Evolutionary conservation across 1,284 basidiomycete genomes (phyloP).

Genomic region (Porodaedalea pini): DNA sequence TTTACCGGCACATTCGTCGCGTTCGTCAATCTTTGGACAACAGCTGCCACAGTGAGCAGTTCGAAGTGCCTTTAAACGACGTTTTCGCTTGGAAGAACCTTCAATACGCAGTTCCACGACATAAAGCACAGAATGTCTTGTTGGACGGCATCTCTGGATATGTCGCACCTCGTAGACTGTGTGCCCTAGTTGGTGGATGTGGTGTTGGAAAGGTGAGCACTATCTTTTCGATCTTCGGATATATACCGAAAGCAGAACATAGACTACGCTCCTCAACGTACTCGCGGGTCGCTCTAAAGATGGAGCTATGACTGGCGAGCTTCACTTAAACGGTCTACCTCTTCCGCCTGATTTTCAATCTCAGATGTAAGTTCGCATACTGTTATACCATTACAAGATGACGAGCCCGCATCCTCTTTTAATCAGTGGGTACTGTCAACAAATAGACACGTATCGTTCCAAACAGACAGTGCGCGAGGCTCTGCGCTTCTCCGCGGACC

Average conservation of each 20-base stretch:
- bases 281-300: conserved; percentile 76
- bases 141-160: conserved; percentile 81
- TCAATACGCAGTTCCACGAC: conserved; percentile 58
- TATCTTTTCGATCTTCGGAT: conserved; percentile 25
- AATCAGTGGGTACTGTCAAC: conserved; percentile 70
- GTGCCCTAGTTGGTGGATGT: conserved; percentile 74
- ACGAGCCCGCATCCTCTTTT: conserved; percentile 16
- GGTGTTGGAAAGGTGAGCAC: conserved; percentile 68
- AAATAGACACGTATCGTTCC: conserved; percentile 73
- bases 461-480: conserved; percentile 80
- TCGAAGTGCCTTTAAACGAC: conserved; percentile 26
- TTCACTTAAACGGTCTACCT: conserved; percentile 72
- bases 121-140: conserved; percentile 54
- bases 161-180: conserved; percentile 78
- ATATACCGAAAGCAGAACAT: conserved; percentile 28
- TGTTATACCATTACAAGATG: not conserved
- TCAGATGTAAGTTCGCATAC: conserved; percentile 44
- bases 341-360: conserved; percentile 74
- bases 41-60: not conserved
- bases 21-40: not conserved
- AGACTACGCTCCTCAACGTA: conserved; percentile 82
- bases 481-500: conserved; percentile 74
- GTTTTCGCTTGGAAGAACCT: conserved; percentile 65
- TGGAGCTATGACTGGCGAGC: conserved; percentile 77
- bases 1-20: not conserved